phyloP scores from a whole-genome alignment of 2,329 filamentous ascomycete genomes.

The Hyphodiscus sp. region DNA sequence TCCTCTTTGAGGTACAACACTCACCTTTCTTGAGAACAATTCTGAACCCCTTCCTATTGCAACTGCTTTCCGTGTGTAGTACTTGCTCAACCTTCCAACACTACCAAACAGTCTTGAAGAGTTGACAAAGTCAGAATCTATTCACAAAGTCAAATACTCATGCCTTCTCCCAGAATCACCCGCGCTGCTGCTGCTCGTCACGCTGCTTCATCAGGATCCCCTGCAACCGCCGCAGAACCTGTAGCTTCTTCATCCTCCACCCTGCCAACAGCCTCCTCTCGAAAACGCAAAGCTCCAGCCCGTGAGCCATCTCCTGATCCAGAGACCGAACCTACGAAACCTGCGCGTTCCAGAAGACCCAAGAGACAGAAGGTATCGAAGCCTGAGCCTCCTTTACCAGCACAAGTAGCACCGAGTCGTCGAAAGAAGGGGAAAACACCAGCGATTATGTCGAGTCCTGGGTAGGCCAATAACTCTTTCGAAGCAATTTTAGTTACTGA shows the following conservation, averaged over 20 bases:
- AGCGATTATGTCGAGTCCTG: slow-evolving; percentile 66
- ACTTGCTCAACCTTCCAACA: slow-evolving; percentile 9
- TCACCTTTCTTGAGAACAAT: slow-evolving; percentile 5
- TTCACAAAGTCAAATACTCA: slow-evolving; percentile 51
- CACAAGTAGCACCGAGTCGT: slow-evolving; percentile 36
- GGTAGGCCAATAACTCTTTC: slow-evolving; percentile 43
- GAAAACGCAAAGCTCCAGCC: slow-evolving; percentile 70
- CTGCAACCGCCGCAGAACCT: slow-evolving; percentile 35
- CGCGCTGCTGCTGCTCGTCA: slow-evolving; percentile 89
- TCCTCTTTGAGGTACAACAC: slow-evolving; percentile 15
- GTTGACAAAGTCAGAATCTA: slow-evolving; percentile 10
- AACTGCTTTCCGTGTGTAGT: slow-evolving; percentile 4
- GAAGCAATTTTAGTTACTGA: slow-evolving; percentile 20
- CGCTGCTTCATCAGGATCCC: slow-evolving; percentile 50
- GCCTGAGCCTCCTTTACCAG: slow-evolving; percentile 33
- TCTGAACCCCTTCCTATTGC: slow-evolving; percentile 3
- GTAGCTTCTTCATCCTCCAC: slow-evolving; percentile 34
- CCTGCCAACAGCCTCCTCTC: slow-evolving; percentile 43
- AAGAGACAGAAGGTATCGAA: slow-evolving; percentile 66
- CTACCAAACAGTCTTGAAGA: slow-evolving; percentile 13
- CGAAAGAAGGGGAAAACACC: slow-evolving; percentile 55
- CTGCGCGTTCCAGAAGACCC: slow-evolving; percentile 49
- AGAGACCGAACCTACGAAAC: slow-evolving; percentile 31
- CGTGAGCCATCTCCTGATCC: slow-evolving; percentile 43
- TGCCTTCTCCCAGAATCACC: slow-evolving; percentile 93